A percentile compares a stretch with the other conserved stretches of the same genome.
Conservation (phyloP, 257 asterid species). For the Solanum bukasovii region DNA sequence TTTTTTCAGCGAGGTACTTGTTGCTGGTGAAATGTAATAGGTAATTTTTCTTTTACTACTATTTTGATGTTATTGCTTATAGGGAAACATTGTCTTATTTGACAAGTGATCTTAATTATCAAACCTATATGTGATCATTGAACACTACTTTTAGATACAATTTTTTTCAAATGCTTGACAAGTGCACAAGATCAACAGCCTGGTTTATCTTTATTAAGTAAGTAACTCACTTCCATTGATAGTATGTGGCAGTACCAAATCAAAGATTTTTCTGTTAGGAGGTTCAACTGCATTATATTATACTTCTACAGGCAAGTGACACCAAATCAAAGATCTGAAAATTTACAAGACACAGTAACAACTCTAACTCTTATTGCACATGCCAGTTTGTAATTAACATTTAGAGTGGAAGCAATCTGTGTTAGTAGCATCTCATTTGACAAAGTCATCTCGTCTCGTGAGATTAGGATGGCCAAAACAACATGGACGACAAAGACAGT, state of each 20-base stretch:
- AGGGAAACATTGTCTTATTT: not conserved
- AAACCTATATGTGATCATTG: not conserved
- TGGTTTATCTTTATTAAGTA: too few relatives aligned
- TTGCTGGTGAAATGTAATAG: not conserved
- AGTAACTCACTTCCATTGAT: not conserved
- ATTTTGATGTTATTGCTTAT: not conserved
- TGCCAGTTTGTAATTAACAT: not conserved
- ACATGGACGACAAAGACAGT: slow-evolving; percentile 82
- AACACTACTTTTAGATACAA: not conserved
- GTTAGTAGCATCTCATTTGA: not conserved
- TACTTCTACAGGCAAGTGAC: not conserved
- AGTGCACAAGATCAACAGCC: not conserved
- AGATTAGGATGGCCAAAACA: slow-evolving; percentile 42
- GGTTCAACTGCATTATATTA: not conserved
- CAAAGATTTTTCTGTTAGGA: not conserved
- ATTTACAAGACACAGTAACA: not conserved
- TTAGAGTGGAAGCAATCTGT: not conserved
- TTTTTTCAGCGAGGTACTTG: not conserved
- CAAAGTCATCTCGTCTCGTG: not conserved
- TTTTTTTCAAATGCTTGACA: not conserved
- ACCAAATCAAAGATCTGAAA: not conserved
- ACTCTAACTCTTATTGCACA: not conserved
- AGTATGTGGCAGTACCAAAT: not conserved
- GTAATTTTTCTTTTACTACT: not conserved
- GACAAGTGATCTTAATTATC: not conserved